Conservation (phyloP, 805 yeast species). For the Wickerhamomyces hampshirensis region DNA sequence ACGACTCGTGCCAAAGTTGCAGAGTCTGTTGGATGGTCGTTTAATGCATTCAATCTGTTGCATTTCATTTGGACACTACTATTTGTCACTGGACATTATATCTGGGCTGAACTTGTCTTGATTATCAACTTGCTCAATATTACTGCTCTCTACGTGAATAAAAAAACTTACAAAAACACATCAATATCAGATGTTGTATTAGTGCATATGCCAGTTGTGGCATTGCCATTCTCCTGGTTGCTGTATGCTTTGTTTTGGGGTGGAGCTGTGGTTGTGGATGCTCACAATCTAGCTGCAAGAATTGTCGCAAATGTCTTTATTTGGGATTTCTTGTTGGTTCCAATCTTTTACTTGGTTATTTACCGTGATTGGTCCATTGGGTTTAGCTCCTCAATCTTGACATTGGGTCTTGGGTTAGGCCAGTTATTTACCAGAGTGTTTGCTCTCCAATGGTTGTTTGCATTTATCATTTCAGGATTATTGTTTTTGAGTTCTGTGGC, state of each 20-base stretch:
- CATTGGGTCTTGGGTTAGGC: conserved; percentile 63
- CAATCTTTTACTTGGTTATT: conserved; percentile 49
- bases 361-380: conserved; percentile 73
- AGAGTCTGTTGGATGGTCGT: conserved; percentile 51
- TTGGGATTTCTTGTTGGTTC: conserved; percentile 73
- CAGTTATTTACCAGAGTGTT: conserved; percentile 64
- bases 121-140: conserved; percentile 57
- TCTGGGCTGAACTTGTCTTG: conserved; percentile 54
- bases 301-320: conserved; percentile 66
- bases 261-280: conserved; percentile 60
- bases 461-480: conserved; percentile 57
- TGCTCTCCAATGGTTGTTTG: conserved; percentile 86
- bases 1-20: conserved; percentile 19
- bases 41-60: conserved; percentile 54
- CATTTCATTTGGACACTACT: conserved; percentile 60
- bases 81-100: conserved; percentile 55
- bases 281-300: conserved; percentile 53
- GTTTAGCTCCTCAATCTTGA: conserved; percentile 49
- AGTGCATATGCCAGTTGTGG: conserved; percentile 61
- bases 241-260: conserved; percentile 77
- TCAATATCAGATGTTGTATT: conserved; percentile 49
- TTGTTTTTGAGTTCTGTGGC: conserved; percentile 48
- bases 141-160: conserved; percentile 42
- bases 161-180: conserved; percentile 53
- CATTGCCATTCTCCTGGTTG: conserved; percentile 73